A percentile compares a stretch with the other conserved stretches of the same genome.
phyloP scores from a whole-genome alignment of 257 asterid species.

The Solanum sitiens region DNA sequence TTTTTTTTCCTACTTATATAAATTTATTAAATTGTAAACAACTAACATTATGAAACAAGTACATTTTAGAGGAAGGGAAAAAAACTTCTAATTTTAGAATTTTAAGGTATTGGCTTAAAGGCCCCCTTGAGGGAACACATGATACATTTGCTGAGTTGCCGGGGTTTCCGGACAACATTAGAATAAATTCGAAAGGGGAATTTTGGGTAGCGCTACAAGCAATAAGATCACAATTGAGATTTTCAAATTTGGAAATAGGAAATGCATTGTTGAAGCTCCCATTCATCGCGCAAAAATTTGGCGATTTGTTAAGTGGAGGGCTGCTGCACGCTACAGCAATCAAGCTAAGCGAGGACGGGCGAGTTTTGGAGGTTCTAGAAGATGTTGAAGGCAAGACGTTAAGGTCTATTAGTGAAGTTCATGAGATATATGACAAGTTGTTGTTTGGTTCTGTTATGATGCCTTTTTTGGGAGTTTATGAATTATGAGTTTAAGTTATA shows the following conservation, averaged over 20 bases:
- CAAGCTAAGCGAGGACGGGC: not conserved
- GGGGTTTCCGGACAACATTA: not conserved
- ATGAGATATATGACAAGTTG: not conserved
- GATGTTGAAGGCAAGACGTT: not conserved
- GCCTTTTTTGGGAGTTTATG: not conserved
- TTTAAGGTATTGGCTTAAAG: not conserved
- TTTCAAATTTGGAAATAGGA: not conserved
- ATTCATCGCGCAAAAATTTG: not conserved
- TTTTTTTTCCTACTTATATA: no score
- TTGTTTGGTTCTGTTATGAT: not conserved
- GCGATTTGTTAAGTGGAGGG: rapidly evolving
- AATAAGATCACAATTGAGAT: not conserved
- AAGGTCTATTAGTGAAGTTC: not conserved
- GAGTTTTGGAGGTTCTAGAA: not conserved
- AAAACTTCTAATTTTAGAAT: not conserved
- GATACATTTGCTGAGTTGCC: not conserved
- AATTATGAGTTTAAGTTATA: not conserved
- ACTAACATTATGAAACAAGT: no score
- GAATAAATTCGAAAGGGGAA: not conserved
- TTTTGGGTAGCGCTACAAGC: not conserved
- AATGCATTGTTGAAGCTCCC: not conserved
- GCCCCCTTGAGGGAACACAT: not conserved
- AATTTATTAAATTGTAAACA: no score
- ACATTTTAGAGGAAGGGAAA: no score
- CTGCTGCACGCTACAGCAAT: not conserved